A percentile compares a stretch with the other conserved stretches of the same genome.
Conservation (phyloP, 2,329 filamentous ascomycete genomes). For the Emmonsia crescens region DNA sequence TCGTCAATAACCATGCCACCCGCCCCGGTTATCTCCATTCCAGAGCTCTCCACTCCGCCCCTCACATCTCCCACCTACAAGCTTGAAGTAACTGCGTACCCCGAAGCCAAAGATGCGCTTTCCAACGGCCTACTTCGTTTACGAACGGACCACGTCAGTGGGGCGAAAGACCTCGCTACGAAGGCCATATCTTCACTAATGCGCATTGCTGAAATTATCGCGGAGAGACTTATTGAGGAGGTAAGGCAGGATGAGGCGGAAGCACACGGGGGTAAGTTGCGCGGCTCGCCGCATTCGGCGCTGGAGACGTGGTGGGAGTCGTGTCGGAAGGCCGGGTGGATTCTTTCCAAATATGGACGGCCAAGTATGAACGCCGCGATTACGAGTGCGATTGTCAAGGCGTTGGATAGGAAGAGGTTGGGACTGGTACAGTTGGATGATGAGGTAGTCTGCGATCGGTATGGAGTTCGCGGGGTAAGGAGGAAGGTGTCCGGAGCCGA, state of each 20-base stretch:
- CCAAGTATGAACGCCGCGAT: slow-evolving; percentile 56
- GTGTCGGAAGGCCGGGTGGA: slow-evolving; percentile 49
- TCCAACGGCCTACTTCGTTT: slow-evolving; percentile 39
- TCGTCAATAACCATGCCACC: neutral
- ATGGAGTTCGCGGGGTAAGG: neutral
- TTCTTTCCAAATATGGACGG: slow-evolving; percentile 54
- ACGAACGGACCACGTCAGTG: slow-evolving; percentile 48
- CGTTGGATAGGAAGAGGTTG: slow-evolving; percentile 31
- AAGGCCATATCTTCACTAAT: slow-evolving; percentile 43
- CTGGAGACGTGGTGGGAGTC: slow-evolving; percentile 44
- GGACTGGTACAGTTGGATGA: neutral
- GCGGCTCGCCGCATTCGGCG: neutral
- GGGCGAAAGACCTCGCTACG: slow-evolving; percentile 48
- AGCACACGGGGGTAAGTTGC: slow-evolving; percentile 7
- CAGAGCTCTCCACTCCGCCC: slow-evolving; percentile 1
- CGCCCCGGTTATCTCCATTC: neutral
- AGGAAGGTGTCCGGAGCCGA: neutral
- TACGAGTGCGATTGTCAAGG: slow-evolving; percentile 38
- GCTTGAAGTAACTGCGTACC: slow-evolving; percentile 1
- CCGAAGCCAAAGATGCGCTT: slow-evolving; percentile 36
- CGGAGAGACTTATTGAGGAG: slow-evolving; percentile 16
- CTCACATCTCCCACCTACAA: neutral
- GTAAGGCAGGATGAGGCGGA: slow-evolving; percentile 12
- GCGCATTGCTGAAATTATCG: slow-evolving; percentile 33
- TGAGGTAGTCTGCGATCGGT: neutral